phyloP scores from a whole-genome alignment of 169 alveolate genomes.

The Perkinsus chesapeaki region DNA sequence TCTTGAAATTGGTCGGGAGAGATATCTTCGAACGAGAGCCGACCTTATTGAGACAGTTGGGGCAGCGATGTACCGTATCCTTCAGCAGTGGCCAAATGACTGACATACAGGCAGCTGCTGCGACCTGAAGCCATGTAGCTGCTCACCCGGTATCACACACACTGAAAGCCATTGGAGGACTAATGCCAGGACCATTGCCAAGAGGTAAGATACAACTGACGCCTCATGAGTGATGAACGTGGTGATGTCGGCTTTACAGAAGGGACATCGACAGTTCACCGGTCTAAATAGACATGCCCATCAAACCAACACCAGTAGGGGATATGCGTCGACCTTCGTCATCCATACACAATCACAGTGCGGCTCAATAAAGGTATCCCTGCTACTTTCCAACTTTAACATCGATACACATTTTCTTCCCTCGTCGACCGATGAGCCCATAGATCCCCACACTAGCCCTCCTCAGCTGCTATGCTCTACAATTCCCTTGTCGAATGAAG shows the following conservation, averaged over 20 bases:
- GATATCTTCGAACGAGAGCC: slow-evolving; percentile 23
- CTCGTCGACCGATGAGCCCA: too few species aligned
- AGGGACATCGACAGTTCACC: slow-evolving; percentile 34
- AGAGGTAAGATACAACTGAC: slow-evolving; percentile 26
- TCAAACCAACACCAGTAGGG: too few species aligned
- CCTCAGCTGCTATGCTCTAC: too few species aligned
- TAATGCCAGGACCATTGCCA: slow-evolving; percentile 16
- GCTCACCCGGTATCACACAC: slow-evolving; percentile 19
- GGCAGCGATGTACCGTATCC: slow-evolving; percentile 38
- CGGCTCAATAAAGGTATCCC: too few species aligned
- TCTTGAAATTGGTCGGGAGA: slow-evolving; percentile 25
- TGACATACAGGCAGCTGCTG: too few species aligned
- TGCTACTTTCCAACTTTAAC: too few species aligned
- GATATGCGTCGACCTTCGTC: too few species aligned
- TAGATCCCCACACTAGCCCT: too few species aligned
- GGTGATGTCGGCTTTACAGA: slow-evolving; percentile 31
- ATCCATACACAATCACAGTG: too few species aligned
- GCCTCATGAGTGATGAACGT: slow-evolving; percentile 28
- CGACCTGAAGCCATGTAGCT: too few species aligned
- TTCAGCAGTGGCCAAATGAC: slow-evolving; percentile 33
- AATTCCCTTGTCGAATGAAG: background rate
- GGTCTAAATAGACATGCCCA: too few species aligned
- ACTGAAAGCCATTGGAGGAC: slow-evolving; percentile 28
- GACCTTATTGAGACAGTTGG: slow-evolving; percentile 30
- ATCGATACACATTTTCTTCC: too few species aligned